Percentiles rank a stretch among this genome's conserved stretches.
These are phyloP conservation scores for Scytalidium sp. DNA, from an alignment of 2,329 filamentous ascomycete species.

Conservation along the genomic window DNA sequence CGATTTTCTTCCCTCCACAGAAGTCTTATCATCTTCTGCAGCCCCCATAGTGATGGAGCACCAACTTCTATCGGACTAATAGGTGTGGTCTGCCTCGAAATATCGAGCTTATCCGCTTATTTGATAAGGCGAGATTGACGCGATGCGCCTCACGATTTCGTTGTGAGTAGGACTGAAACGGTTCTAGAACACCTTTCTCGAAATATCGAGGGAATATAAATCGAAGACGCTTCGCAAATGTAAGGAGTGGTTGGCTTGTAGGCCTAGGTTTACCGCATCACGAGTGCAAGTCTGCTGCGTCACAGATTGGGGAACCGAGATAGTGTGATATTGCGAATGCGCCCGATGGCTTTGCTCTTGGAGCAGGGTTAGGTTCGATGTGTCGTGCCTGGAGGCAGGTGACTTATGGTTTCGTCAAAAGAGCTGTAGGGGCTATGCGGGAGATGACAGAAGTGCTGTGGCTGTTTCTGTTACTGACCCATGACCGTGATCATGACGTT, in stretches of 20 bases:
- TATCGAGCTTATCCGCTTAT: too few species aligned
- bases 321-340: neutral
- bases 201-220: neutral
- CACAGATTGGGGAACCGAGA: neutral
- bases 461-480: neutral
- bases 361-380: neutral
- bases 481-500: neutral
- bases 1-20: neutral
- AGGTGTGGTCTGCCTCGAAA: too few species aligned
- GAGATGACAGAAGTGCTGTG: too few species aligned
- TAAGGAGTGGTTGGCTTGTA: neutral
- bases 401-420: neutral
- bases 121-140: too few species aligned
- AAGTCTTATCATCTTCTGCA: slow-evolving; percentile 9
- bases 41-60: slow-evolving; percentile 1
- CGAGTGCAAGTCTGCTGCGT: neutral
- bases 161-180: too few species aligned
- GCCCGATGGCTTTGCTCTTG: neutral
- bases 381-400: neutral
- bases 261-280: neutral
- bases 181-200: too few species aligned
- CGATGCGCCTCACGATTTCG: too few species aligned
- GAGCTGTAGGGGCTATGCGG: neutral
- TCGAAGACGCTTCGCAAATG: neutral
- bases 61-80: too few species aligned